Conservation (phyloP, 495 filamentous ascomycete genomes). For the Daldinia concentrica region DNA sequence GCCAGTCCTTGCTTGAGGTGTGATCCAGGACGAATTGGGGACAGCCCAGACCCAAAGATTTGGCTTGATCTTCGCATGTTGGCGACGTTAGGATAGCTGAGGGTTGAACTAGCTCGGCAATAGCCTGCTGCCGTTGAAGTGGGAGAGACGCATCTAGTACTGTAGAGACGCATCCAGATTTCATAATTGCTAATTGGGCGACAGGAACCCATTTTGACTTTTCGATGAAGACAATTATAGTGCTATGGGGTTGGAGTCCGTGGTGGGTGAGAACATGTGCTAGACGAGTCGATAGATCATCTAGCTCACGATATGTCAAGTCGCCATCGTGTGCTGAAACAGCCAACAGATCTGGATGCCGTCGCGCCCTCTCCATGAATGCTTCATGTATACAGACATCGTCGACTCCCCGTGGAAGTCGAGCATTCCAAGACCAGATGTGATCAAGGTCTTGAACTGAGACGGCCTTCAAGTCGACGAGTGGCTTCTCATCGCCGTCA, state of each 20-base stretch:
- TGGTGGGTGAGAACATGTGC: background rate
- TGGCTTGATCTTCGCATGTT: background rate
- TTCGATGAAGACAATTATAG: background rate
- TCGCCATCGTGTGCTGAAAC: conserved; percentile 1
- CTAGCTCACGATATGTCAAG: background rate
- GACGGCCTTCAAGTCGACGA: background rate
- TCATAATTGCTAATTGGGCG: background rate
- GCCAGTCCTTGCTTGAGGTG: background rate
- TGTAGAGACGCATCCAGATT: background rate
- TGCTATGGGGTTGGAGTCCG: background rate
- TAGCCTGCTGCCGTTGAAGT: background rate
- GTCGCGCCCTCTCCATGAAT: background rate
- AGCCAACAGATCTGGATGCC: background rate
- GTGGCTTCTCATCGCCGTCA: background rate
- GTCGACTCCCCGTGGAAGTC: background rate
- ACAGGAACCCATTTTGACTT: background rate
- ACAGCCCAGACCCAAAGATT: background rate
- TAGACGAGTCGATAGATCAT: background rate
- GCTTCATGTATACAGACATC: background rate
- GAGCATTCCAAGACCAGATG: background rate
- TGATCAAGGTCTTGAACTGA: background rate
- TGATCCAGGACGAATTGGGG: background rate
- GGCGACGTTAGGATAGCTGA: background rate
- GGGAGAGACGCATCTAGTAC: background rate
- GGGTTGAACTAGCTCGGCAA: background rate